Evolutionary conservation across 2,329 filamentous ascomycete species (phyloP).

Genomic region (Rhytidhysteron rufulum): DNA sequence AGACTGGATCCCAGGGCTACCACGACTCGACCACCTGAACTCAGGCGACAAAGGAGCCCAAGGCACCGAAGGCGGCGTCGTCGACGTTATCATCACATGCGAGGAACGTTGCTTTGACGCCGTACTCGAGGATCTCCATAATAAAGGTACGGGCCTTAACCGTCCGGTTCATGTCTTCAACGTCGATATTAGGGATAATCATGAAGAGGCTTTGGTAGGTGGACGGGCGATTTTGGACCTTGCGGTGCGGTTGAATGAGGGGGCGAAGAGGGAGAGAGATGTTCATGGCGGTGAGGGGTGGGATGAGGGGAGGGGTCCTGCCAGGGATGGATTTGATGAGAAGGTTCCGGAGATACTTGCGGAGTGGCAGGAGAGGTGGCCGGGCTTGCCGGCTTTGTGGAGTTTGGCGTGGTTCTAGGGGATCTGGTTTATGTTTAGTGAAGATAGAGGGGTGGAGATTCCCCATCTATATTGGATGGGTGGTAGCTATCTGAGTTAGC

Average conservation of each 20-base stretch:
- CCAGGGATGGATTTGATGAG: constrained; percentile 81
- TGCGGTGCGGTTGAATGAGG: constrained; percentile 77
- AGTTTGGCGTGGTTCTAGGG: constrained; percentile 86
- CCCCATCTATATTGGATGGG: no score
- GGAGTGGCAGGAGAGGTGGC: constrained; percentile 93
- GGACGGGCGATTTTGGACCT: constrained; percentile 90
- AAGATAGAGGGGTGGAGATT: no score
- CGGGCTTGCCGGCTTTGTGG: constrained; percentile 86
- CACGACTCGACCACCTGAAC: constrained; percentile 61
- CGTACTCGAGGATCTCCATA: constrained; percentile 88
- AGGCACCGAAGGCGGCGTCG: constrained; percentile 83
- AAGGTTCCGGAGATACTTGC: constrained; percentile 87
- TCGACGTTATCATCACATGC: constrained; percentile 94
- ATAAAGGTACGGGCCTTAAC: constrained; percentile 81
- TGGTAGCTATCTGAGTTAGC: no score
- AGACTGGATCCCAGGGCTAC: constrained; percentile 88
- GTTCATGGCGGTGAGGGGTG: constrained; percentile 62
- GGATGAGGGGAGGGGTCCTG: constrained; percentile 56
- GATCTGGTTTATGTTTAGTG: no score
- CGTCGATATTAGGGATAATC: constrained; percentile 96
- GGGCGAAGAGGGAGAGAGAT: constrained; percentile 72
- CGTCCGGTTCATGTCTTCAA: constrained; percentile 96
- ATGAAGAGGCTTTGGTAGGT: constrained; percentile 89
- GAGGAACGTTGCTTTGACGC: constrained; percentile 98
- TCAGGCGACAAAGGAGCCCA: constrained; percentile 68